These are phyloP conservation scores for Heliosperma pusillum DNA, from an alignment of 148 eudicot genomes.

Conservation along the genomic window DNA sequence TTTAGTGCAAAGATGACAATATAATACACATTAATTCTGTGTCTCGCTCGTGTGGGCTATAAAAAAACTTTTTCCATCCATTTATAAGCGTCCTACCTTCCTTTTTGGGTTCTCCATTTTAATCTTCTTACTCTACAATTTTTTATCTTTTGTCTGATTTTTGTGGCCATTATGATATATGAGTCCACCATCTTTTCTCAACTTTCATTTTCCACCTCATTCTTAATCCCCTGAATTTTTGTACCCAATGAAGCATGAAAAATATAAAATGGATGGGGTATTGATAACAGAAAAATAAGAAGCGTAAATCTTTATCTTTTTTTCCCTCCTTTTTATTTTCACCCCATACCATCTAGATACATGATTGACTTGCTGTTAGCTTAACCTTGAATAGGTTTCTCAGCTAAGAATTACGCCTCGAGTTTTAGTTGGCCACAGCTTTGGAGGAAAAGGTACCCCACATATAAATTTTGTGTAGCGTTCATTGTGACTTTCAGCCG, in stretches of 20 bases:
- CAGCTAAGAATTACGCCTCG: slow-evolving; percentile 72
- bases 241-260: too few species aligned
- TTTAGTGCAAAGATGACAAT: slow-evolving; percentile 4
- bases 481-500: background rate
- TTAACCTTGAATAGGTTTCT: slow-evolving; percentile 47
- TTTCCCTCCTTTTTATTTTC: background rate
- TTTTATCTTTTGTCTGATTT: too few species aligned
- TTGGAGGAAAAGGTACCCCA: slow-evolving; percentile 87
- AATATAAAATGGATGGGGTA: too few species aligned
- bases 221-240: too few species aligned
- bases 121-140: too few species aligned
- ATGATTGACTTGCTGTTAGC: slow-evolving; percentile 2
- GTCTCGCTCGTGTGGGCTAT: background rate
- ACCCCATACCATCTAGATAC: background rate
- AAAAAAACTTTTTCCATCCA: background rate
- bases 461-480: background rate
- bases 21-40: background rate
- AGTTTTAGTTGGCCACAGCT: slow-evolving; percentile 90
- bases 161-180: too few species aligned
- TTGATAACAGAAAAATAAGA: background rate
- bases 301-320: background rate
- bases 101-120: too few species aligned
- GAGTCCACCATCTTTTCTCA: too few species aligned
- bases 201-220: too few species aligned
- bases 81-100: background rate